phyloP scores from a whole-genome alignment of 139 green algal species.

The Tetraselmis striata region DNA sequence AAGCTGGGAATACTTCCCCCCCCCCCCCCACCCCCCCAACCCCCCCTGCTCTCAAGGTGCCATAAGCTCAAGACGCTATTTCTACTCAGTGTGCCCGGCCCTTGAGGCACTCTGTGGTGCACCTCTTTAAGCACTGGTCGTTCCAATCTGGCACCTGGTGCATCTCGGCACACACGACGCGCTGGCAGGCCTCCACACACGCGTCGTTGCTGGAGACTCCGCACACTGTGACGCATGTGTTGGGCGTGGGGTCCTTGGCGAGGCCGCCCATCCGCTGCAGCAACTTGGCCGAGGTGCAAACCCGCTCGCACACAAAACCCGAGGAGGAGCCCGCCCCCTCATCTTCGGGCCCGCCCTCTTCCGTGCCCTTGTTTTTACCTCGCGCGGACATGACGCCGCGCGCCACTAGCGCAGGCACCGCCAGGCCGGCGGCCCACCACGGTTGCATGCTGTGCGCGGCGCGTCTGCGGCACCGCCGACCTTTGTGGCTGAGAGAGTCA shows the following conservation, averaged over 20 bases:
- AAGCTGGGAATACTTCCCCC: too few relatives aligned
- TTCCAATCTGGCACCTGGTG: constrained; percentile 96
- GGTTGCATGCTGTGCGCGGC: too few relatives aligned
- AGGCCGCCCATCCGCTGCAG: constrained; percentile 69
- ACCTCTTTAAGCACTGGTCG: constrained; percentile 77
- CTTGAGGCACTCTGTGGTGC: constrained; percentile 71
- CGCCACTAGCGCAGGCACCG: constrained; percentile 23
- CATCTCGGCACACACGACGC: constrained; percentile 72
- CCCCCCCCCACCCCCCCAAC: too few relatives aligned
- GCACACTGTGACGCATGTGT: constrained; percentile 92
- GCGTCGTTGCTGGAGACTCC: constrained; percentile 72
- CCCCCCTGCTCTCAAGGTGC: too few relatives aligned
- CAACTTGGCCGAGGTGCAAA: constrained; percentile 83
- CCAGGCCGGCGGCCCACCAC: constrained; percentile 33
- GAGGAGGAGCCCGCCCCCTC: constrained; percentile 42
- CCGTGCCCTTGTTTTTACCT: constrained; percentile 3
- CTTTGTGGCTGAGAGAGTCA: too few relatives aligned
- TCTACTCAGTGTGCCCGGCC: constrained; percentile 9
- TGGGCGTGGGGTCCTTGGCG: constrained; percentile 75
- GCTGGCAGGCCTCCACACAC: constrained; percentile 86
- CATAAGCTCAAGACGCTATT: too few relatives aligned
- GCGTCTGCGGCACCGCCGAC: too few relatives aligned
- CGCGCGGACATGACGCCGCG: constrained; percentile 8
- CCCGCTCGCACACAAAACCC: constrained; percentile 88
- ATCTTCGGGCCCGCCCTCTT: constrained; percentile 1